Evolutionary conservation across 345 rosid genomes (phyloP), one percentile per base, ranked within the genome.

Genomic region (Physaria fendleri): DNA sequence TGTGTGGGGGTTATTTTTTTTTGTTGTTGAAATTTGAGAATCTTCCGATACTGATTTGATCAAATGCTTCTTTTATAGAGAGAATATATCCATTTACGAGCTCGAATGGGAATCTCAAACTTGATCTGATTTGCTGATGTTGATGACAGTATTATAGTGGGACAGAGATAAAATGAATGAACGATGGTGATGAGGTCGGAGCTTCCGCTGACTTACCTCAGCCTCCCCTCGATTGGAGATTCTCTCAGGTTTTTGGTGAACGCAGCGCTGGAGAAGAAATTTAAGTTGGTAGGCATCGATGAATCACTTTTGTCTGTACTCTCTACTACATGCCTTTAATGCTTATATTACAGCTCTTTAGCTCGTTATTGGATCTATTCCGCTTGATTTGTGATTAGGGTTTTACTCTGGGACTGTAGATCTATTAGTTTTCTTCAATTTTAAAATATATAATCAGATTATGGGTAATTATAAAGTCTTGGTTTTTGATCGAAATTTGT

Each of bases 161-260:
- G 53, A n/a, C 20, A 16, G 40, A 29, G n/a, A 55, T 2, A 48
- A 1, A 46, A 8, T 35, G 38, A 43, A 66, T 65, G 71, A 55
- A 56, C 41, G 64, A 34, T 35, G 64, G 27, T 65, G 64, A 45
- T 65, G 62, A 66, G 17, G 64, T 15, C 40, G 48, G 45, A 41
- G 58, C 43, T 30, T 57, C 66, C 0, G 32, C 14, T 1, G 76
- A 63, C 51, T 73, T 73, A 49, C 79, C 75, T 39, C 44, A 61
- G 68, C 81, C 84, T 57, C 81, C 84, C 55, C 74, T 87, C 49
- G 97, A 91, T 33, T 91, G 98, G 98, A 91, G 87, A 81, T 91
- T 91, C 78, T 80, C 98, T 56, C 98, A 91, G 80, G 96, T 91
- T n/a, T 91, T 88, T 73, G 98, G 98, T 37, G 98, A 91, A 68